Conservation (phyloP, 805 yeast genomes). For the Peterozyma xylosa region DNA sequence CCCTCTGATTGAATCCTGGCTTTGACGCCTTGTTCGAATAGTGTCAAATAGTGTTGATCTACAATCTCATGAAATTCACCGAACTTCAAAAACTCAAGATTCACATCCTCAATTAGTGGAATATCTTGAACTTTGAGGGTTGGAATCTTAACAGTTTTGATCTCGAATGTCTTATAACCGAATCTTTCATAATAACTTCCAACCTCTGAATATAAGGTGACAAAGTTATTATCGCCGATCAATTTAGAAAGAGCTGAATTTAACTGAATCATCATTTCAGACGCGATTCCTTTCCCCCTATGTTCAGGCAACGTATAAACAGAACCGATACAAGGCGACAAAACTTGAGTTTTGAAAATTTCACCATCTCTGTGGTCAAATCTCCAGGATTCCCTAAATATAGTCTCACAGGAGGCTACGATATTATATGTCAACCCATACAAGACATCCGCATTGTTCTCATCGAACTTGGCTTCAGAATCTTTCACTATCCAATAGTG, state of each 20-base stretch:
- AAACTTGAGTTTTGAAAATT: neutral
- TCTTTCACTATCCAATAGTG: constrained; percentile 20
- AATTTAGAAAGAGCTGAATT: constrained; percentile 14
- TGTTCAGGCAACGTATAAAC: constrained; percentile 43
- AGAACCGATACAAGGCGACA: constrained; percentile 44
- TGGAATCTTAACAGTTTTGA: constrained; percentile 14
- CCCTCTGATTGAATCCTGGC: constrained; percentile 13
- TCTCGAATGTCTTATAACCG: constrained; percentile 37
- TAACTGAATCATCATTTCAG: constrained; percentile 32
- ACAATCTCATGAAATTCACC: constrained; percentile 3
- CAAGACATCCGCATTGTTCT: constrained; percentile 2
- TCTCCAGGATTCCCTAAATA: constrained; percentile 16
- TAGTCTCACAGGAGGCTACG: constrained; percentile 21
- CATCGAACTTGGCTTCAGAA: neutral
- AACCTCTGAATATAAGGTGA: constrained; percentile 63
- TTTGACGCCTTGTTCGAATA: constrained; percentile 9
- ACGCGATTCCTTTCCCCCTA: constrained; percentile 53
- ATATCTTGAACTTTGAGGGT: neutral
- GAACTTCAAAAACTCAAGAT: constrained; percentile 3
- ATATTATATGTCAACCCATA: constrained; percentile 12
- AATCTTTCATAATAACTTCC: constrained; percentile 58
- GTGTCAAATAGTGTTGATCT: neutral
- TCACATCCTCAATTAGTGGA: neutral
- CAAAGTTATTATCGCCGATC: constrained; percentile 23
- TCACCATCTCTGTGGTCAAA: constrained; percentile 3